A percentile compares a stretch with the other conserved stretches of the same genome.
Evolutionary conservation across 2,329 filamentous ascomycete genomes (phyloP).

Genomic region (Apiospora sp.): DNA sequence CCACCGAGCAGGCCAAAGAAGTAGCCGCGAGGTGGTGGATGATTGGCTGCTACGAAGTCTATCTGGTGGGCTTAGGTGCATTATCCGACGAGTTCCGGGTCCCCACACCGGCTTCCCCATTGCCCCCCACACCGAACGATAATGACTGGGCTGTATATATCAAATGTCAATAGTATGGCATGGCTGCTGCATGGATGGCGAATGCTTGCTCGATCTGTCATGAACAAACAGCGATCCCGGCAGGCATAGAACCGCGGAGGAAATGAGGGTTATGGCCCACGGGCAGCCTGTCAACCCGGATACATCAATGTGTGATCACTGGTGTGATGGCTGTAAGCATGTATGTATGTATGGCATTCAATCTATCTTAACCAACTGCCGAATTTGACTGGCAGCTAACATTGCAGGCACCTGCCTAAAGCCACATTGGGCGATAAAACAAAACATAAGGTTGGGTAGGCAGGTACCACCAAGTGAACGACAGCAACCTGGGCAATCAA

Average conservation of each 20-base stretch:
- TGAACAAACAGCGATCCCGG: not conserved
- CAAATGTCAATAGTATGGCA: not conserved
- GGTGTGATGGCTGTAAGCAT: not conserved
- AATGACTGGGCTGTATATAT: not conserved
- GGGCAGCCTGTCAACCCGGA: not conserved
- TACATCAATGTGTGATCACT: no score
- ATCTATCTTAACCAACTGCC: not conserved
- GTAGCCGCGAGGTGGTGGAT: not conserved
- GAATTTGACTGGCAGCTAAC: not conserved
- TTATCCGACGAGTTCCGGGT: conserved; percentile 8
- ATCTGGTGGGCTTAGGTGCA: conserved; percentile 18
- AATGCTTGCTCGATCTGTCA: not conserved
- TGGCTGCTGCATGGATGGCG: not conserved
- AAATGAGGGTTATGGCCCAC: not conserved
- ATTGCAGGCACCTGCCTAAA: not conserved
- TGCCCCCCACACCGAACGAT: not conserved
- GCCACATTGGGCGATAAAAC: not conserved
- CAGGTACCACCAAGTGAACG: not conserved
- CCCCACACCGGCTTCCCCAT: conserved; percentile 1
- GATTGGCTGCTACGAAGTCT: conserved; percentile 12
- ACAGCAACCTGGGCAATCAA: not conserved
- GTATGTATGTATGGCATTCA: not conserved
- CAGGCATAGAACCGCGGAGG: not conserved
- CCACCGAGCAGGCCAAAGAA: not conserved
- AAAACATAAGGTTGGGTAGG: no score